A percentile compares a stretch with the other conserved stretches of the same genome.
These are phyloP conservation scores for Setaria italica DNA, from an alignment of 202 grass and related monocot species.

Conservation along the genomic window DNA sequence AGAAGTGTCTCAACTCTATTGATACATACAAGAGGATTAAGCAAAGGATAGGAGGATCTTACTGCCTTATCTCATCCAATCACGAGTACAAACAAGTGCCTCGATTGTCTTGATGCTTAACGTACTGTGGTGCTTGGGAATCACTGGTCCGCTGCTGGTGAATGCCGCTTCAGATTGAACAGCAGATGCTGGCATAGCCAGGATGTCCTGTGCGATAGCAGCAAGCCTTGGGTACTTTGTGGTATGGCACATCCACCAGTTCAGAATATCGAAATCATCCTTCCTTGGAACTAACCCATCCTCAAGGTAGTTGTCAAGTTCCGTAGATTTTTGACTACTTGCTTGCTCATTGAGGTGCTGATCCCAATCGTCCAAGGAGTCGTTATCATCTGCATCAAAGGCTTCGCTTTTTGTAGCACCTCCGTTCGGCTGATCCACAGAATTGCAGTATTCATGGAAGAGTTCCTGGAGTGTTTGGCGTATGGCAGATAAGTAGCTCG, in stretches of 20 bases:
- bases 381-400: slow-evolving; percentile 33
- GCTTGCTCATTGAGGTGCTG: slow-evolving; percentile 66
- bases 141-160: slow-evolving; percentile 51
- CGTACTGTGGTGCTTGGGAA: slow-evolving; percentile 56
- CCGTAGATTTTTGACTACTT: slow-evolving; percentile 43
- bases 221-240: slow-evolving; percentile 56
- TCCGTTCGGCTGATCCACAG: neutral
- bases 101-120: slow-evolving; percentile 63
- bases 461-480: slow-evolving; percentile 44
- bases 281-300: slow-evolving; percentile 62
- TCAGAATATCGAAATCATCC: slow-evolving; percentile 63
- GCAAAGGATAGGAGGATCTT: slow-evolving; percentile 17
- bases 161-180: slow-evolving; percentile 50
- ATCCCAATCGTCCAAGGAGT: slow-evolving; percentile 66
- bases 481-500: slow-evolving; percentile 52
- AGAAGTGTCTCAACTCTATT: neutral
- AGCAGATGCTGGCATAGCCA: slow-evolving; percentile 57
- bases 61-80: slow-evolving; percentile 57
- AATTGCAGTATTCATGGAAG: slow-evolving; percentile 56
- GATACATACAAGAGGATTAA: neutral
- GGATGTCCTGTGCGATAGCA: slow-evolving; percentile 47
- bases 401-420: slow-evolving; percentile 24
- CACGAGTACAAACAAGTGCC: slow-evolving; percentile 60
- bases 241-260: slow-evolving; percentile 62
- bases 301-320: slow-evolving; percentile 62